Base-by-base conservation (phyloP, 257 asterid species). In the Nicotiana tomentosiformis region DNA sequence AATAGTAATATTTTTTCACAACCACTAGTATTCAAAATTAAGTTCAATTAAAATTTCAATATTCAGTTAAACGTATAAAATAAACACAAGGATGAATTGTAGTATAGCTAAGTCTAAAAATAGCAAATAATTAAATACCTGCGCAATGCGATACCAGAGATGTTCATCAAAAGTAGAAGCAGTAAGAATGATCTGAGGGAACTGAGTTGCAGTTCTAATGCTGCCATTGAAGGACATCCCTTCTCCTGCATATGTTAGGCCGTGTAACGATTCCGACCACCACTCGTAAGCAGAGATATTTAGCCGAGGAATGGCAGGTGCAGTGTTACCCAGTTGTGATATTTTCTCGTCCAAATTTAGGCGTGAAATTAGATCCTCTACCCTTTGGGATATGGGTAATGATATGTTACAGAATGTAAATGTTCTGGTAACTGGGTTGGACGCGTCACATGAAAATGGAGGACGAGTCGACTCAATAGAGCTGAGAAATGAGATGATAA, bases 241-340 rank as follows among this genome's bases (percentile, higher is more conserved):
- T 56, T 37, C 87, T 4, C 97, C 95, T 77, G 88, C 90, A 18
- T 85, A 72, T 0, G 95, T 90, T 57, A 92, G 87, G 23, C 97
- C 96, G 61, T 93, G 97, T 87, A 91, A 82, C 8, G 91, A 97
- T 86, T 92, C 97, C 37, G 95, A 93, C 97, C 97, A 92, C 97
- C 97, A 93, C 89, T 91, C 90, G 77, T 89, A 90, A 72, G 95
- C 91, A 82, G 97, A 88, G 83, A 93, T 81, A n/a, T 84, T 89
- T 51, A 93, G 95, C 18, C 97, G 88, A 3, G 92, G 92, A 49
- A 93, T 79, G 80, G 95, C 91, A 4, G 91, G 87, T n/a, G 94
- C 93, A 6, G 82, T 46, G 88, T 88, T 90, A 2, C 88, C 94
- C 1, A 93, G 92, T 84, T 91, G 97, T 37, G 87, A 82, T 23